These are phyloP conservation scores for Acacia confusa DNA, from an alignment of 306 rosid species.

Conservation along the genomic window DNA sequence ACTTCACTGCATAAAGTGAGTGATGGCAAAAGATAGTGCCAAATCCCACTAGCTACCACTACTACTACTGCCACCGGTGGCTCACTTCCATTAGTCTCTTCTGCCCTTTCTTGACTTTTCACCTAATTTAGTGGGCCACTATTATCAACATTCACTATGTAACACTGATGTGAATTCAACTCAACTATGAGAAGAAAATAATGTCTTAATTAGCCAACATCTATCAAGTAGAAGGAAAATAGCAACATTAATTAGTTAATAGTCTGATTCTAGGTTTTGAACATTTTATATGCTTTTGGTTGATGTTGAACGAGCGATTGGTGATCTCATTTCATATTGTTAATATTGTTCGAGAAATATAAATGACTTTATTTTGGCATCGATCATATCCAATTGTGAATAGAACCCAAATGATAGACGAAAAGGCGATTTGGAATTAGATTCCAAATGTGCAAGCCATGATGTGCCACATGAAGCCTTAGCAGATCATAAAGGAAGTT, in stretches of 20 bases:
- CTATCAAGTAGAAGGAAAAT: neutral
- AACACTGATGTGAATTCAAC: neutral
- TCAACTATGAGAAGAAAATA: neutral
- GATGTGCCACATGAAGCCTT: neutral
- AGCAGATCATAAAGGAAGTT: neutral
- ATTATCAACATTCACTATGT: neutral
- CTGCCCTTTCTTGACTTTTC: neutral
- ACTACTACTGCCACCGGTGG: neutral
- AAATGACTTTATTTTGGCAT: neutral
- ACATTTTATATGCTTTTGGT: neutral
- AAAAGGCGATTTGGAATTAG: neutral
- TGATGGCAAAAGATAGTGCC: neutral
- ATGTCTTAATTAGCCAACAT: neutral
- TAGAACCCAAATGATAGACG: neutral
- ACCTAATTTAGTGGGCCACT: neutral
- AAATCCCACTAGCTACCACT: neutral
- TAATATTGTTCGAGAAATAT: neutral
- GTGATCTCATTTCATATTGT: neutral
- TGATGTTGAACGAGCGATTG: neutral
- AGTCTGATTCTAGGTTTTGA: neutral
- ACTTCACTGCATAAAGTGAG: neutral
- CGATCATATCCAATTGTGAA: neutral
- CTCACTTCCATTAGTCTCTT: neutral
- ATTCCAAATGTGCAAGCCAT: neutral
- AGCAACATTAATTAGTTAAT: neutral